phyloP scores from a whole-genome alignment of 2,329 filamentous ascomycete genomes.

The Myriosclerotinia curreyana region DNA sequence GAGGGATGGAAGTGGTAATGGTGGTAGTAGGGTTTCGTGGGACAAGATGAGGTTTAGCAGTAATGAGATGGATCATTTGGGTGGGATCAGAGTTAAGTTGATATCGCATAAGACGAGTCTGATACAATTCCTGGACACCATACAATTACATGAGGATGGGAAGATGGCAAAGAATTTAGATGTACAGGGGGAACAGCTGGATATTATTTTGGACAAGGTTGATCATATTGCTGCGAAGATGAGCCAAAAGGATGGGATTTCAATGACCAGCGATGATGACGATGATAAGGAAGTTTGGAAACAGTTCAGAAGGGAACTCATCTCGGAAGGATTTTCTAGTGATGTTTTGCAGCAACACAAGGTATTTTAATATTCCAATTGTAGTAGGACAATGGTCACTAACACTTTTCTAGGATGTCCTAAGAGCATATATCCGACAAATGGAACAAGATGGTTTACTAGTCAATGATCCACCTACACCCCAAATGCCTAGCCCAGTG shows the following conservation, averaged over 20 bases:
- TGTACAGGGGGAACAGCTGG: slow-evolving; percentile 42
- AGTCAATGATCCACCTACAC: slow-evolving; percentile 44
- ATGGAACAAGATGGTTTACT: slow-evolving; percentile 55
- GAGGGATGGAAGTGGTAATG: slow-evolving; percentile 20
- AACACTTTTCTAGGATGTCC: slow-evolving; percentile 48
- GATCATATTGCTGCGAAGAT: slow-evolving; percentile 55
- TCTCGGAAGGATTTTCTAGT: slow-evolving; percentile 56
- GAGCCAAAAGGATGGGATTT: slow-evolving; percentile 43
- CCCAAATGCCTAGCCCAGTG: slow-evolving; percentile 34
- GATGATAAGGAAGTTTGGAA: slow-evolving; percentile 56
- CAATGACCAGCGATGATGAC: slow-evolving; percentile 40
- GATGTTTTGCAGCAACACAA: slow-evolving; percentile 56
- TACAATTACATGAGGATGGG: slow-evolving; percentile 51
- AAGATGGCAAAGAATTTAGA: slow-evolving; percentile 40
- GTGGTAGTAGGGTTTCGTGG: slow-evolving; percentile 29
- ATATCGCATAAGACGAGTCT: slow-evolving; percentile 52
- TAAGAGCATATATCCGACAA: slow-evolving; percentile 59
- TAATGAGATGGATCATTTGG: slow-evolving; percentile 38
- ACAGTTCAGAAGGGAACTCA: slow-evolving; percentile 56
- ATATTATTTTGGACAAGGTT: slow-evolving; percentile 58
- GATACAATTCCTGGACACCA: slow-evolving; percentile 55
- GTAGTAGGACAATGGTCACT: slow-evolving; percentile 19
- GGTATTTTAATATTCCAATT: slow-evolving; percentile 42
- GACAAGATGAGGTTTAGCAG: slow-evolving; percentile 35
- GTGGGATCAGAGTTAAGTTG: slow-evolving; percentile 44